Evolutionary conservation across 2,329 filamentous ascomycete species (phyloP).

Genomic region (Botrytis elliptica): DNA sequence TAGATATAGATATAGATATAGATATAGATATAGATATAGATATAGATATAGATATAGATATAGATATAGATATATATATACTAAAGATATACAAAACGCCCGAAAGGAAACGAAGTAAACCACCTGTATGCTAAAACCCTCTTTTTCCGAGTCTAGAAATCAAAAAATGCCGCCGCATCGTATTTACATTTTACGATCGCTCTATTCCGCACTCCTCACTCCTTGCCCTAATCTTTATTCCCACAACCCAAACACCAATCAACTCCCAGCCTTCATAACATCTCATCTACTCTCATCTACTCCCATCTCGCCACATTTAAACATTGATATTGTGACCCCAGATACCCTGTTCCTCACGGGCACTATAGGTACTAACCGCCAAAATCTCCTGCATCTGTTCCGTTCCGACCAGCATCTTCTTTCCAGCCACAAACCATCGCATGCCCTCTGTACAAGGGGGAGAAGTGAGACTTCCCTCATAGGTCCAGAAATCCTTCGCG

Average conservation of each 20-base stretch:
- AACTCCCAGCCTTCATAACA: background rate
- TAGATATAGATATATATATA: too few species aligned
- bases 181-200: background rate
- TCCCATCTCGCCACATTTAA: background rate
- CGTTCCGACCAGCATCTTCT: constrained; percentile 45
- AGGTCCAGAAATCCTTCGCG: constrained; percentile 50
- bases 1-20: too few species aligned
- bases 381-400: constrained; percentile 38
- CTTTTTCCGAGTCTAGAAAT: background rate
- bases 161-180: background rate
- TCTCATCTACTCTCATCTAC: too few species aligned
- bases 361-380: background rate
- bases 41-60: too few species aligned
- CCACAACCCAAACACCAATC: background rate
- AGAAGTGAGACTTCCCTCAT: constrained; percentile 48
- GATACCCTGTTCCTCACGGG: background rate
- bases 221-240: background rate
- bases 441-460: constrained; percentile 49
- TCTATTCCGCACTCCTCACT: too few species aligned
- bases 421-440: constrained; percentile 46
- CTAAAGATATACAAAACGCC: background rate
- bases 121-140: background rate
- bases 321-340: constrained; percentile 12
- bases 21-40: too few species aligned
- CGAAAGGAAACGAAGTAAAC: background rate